A percentile compares a stretch with the other conserved stretches of the same genome.
Conservation (phyloP, 176 grass and related monocot genomes). For the Elymus sibiricus region DNA sequence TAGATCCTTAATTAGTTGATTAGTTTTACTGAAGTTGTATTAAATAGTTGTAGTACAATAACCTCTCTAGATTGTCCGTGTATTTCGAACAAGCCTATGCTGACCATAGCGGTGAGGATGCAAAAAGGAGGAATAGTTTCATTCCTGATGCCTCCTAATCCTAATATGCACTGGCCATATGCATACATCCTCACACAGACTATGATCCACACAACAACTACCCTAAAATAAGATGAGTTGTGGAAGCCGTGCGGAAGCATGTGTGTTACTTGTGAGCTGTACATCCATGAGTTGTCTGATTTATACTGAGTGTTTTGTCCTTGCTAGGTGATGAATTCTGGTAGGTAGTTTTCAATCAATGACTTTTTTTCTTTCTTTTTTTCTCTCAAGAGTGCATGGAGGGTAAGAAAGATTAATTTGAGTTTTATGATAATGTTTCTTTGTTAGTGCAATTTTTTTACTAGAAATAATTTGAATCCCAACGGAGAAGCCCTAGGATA, state of each 20-base stretch:
- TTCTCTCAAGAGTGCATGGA: neutral
- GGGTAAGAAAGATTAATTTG: neutral
- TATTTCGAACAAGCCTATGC: neutral
- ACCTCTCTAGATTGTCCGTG: too few species aligned
- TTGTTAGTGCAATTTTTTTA: neutral
- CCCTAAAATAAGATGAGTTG: neutral
- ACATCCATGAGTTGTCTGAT: neutral
- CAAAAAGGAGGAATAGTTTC: neutral
- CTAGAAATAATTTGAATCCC: too few species aligned
- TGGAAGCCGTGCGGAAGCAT: neutral
- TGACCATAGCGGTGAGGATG: neutral
- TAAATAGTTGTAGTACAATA: too few species aligned
- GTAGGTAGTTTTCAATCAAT: neutral
- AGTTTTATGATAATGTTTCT: neutral
- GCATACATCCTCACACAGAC: neutral
- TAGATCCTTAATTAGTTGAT: too few species aligned
- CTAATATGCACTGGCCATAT: neutral
- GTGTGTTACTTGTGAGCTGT: neutral
- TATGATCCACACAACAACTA: neutral
- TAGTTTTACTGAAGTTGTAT: too few species aligned
- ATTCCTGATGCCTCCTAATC: neutral
- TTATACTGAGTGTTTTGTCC: neutral
- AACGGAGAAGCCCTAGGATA: too few species aligned
- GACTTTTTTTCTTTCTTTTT: neutral
- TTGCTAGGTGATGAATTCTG: neutral